Conservation (phyloP, 1,284 basidiomycete genomes). For the Ceratobasidium sp. region DNA sequence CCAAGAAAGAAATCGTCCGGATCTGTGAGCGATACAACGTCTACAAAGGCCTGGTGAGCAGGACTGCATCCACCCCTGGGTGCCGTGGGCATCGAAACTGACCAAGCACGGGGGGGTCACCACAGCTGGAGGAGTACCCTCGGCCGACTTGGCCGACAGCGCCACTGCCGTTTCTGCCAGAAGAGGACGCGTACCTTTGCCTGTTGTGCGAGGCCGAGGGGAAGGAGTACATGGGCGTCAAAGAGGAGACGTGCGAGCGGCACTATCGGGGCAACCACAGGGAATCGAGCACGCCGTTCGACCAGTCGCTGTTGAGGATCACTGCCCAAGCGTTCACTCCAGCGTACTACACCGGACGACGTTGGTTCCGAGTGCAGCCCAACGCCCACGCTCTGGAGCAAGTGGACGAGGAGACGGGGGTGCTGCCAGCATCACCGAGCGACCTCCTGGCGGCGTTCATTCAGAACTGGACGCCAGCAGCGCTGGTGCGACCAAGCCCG, state of each 20-base stretch:
- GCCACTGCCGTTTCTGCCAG: background rate
- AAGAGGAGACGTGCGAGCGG: background rate
- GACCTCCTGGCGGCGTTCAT: background rate
- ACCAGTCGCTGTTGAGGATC: background rate
- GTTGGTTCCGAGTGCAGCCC: background rate
- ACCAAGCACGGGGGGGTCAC: too few relatives aligned
- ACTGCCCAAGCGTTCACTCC: background rate
- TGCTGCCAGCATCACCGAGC: too few relatives aligned
- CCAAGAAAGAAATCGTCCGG: background rate
- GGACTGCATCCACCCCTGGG: too few relatives aligned
- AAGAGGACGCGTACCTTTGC: background rate
- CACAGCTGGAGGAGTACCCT: background rate
- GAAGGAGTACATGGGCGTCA: background rate
- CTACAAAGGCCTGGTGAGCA: background rate
- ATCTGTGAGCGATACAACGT: background rate
- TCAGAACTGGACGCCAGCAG: background rate
- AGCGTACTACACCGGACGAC: background rate
- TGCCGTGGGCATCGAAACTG: too few relatives aligned
- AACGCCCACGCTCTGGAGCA: too few relatives aligned
- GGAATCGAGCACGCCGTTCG: too few relatives aligned
- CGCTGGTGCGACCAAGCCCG: background rate
- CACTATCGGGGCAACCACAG: background rate
- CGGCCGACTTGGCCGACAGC: background rate
- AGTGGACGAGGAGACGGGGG: background rate
- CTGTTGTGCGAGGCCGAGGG: background rate